Conservation (phyloP, 2,329 filamentous ascomycete genomes). For the Scytalidium lignicola region DNA sequence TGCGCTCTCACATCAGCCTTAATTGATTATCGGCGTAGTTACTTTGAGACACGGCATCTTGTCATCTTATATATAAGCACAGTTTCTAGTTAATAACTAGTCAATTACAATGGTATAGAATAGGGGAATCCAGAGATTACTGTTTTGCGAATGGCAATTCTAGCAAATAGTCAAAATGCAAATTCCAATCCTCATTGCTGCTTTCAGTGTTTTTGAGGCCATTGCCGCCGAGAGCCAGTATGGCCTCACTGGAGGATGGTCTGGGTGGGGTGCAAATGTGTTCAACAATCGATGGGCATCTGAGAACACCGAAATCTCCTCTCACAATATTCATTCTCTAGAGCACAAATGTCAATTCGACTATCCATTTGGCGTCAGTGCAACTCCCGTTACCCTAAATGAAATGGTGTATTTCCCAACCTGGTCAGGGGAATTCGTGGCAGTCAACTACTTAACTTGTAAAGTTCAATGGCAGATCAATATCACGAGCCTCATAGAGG, state of each 20-base stretch:
- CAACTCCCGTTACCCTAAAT: slow-evolving; percentile 4
- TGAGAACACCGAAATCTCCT: slow-evolving; percentile 3
- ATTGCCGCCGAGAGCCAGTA: too few relatives aligned
- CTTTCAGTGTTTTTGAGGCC: too few relatives aligned
- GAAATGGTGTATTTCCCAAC: slow-evolving; percentile 25
- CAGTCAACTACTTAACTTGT: slow-evolving; percentile 26
- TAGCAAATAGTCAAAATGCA: too few relatives aligned
- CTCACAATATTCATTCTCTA: slow-evolving; percentile 5
- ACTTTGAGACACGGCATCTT: too few relatives aligned
- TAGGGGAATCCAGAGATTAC: too few relatives aligned
- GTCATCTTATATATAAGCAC: too few relatives aligned
- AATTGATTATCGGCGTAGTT: too few relatives aligned
- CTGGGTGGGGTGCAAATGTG: slow-evolving; percentile 9
- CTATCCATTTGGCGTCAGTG: slow-evolving; percentile 6
- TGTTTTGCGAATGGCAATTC: too few relatives aligned
- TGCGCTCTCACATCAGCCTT: too few relatives aligned
- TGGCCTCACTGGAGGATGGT: slow-evolving; percentile 1
- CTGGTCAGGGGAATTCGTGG: slow-evolving; percentile 27
- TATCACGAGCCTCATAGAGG: slow-evolving; percentile 22
- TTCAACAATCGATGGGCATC: slow-evolving; percentile 9
- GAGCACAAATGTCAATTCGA: slow-evolving; percentile 1
- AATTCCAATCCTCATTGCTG: too few relatives aligned
- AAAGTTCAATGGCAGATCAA: slow-evolving; percentile 24
- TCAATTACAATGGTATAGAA: too few relatives aligned
- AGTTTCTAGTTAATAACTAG: too few relatives aligned